phyloP scores from a whole-genome alignment of 2,329 filamentous ascomycete genomes.

The Camillea tinctor region DNA sequence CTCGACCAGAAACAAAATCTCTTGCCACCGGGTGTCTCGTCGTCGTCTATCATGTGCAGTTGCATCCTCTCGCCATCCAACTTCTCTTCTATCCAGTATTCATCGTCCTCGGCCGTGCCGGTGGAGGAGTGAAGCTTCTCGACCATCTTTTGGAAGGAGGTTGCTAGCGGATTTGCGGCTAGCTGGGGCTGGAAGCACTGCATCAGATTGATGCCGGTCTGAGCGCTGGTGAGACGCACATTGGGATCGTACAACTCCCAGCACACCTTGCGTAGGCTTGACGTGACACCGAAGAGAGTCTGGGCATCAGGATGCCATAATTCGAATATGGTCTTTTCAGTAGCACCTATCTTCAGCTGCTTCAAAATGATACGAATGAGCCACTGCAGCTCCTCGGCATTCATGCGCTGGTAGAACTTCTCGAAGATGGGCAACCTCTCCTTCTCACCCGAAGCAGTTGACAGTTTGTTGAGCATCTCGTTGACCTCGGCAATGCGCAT shows the following conservation, averaged over 20 bases:
- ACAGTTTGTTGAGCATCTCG: conserved; percentile 74
- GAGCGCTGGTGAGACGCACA: conserved; percentile 70
- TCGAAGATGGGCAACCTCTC: conserved; percentile 79
- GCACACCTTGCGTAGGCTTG: conserved; percentile 84
- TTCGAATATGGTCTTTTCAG: conserved; percentile 84
- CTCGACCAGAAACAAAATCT: conserved; percentile 89
- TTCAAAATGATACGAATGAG: conserved; percentile 89
- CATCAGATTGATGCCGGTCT: conserved; percentile 77
- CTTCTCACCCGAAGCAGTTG: conserved; percentile 74
- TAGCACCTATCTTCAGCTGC: conserved; percentile 71
- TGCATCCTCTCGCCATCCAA: conserved; percentile 97
- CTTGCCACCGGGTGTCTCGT: conserved; percentile 63
- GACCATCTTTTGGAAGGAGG: conserved; percentile 75
- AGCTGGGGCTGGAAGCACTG: conserved; percentile 96
- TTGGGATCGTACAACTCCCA: conserved; percentile 84
- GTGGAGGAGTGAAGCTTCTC: conserved; percentile 52
- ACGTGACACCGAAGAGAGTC: conserved; percentile 83
- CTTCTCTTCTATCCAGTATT: conserved; percentile 98
- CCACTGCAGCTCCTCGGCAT: conserved; percentile 91
- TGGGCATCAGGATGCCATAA: conserved; percentile 79
- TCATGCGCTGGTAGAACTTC: conserved; percentile 87
- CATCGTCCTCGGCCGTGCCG: conserved; percentile 65
- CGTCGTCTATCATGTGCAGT: conserved; percentile 81
- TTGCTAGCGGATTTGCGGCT: conserved; percentile 84
- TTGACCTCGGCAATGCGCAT: conserved; percentile 93